Conservation (phyloP, 768 basidiomycete species). For the Phylloporus arenicola region DNA sequence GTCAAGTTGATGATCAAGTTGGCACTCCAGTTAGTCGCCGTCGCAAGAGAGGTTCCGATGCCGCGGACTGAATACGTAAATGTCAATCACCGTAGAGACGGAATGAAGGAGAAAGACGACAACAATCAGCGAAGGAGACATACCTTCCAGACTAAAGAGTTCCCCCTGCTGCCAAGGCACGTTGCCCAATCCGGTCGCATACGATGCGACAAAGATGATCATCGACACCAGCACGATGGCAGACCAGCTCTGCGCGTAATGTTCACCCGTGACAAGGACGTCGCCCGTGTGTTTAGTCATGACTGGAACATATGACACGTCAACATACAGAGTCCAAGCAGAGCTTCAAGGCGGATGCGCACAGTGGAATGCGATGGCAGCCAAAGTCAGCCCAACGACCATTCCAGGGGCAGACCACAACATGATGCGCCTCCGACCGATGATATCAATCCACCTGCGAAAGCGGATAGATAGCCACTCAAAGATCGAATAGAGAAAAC, state of each 20-base stretch:
- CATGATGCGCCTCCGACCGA: constrained; percentile 69
- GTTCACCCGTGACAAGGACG: constrained; percentile 50
- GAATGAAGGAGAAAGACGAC: too few species aligned
- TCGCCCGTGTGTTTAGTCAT: constrained; percentile 59
- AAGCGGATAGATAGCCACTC: not conserved
- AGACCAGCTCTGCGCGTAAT: constrained; percentile 60
- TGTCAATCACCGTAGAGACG: not conserved
- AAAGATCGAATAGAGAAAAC: not conserved
- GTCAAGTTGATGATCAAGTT: constrained; percentile 77
- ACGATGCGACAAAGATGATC: constrained; percentile 78
- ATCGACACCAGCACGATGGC: constrained; percentile 70
- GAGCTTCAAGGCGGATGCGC: not conserved
- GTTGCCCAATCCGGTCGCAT: constrained; percentile 74
- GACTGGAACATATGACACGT: constrained; percentile 30
- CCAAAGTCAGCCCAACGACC: constrained; percentile 59
- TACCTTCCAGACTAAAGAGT: constrained; percentile 71
- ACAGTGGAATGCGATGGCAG: constrained; percentile 59
- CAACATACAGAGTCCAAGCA: not conserved
- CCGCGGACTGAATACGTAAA: constrained; percentile 50
- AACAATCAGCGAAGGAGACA: not conserved
- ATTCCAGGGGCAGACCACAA: constrained; percentile 67
- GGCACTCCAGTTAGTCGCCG: constrained; percentile 72
- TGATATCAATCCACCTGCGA: constrained; percentile 50
- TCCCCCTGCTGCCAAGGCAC: constrained; percentile 89
- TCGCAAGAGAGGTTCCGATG: constrained; percentile 68